Percentiles rank a stretch among this genome's conserved stretches.
phyloP scores from a whole-genome alignment of 1,284 basidiomycete species.

The Kalmanozyma brasiliensis region DNA sequence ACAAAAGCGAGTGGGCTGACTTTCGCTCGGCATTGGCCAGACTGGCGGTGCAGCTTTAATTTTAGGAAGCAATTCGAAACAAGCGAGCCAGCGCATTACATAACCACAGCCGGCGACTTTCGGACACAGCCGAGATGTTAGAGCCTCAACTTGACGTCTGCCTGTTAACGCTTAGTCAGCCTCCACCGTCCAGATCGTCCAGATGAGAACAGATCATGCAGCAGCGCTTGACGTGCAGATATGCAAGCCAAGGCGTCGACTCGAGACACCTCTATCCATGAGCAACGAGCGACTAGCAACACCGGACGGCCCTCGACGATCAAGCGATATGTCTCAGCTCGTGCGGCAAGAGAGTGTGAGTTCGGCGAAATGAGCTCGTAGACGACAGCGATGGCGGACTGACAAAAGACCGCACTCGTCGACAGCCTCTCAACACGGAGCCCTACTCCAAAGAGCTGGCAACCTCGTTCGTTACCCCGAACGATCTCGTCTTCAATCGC shows the following conservation, averaged over 20 bases:
- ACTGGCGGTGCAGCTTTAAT: too few relatives aligned
- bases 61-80: too few relatives aligned
- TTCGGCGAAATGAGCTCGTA: too few relatives aligned
- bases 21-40: too few relatives aligned
- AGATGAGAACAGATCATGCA: background rate
- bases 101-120: too few relatives aligned
- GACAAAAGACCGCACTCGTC: background rate
- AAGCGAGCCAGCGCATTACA: too few relatives aligned
- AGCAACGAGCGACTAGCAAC: too few relatives aligned
- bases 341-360: slow-evolving; percentile 29
- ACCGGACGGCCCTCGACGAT: background rate
- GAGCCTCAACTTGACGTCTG: background rate
- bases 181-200: too few relatives aligned
- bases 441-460: slow-evolving; percentile 19
- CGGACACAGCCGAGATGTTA: too few relatives aligned
- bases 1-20: too few relatives aligned
- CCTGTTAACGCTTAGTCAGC: slow-evolving; percentile 4
- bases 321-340: slow-evolving; percentile 15
- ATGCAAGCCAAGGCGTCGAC: too few relatives aligned
- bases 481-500: slow-evolving; percentile 45
- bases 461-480: slow-evolving; percentile 42
- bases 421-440: slow-evolving; percentile 52
- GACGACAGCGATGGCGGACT: background rate
- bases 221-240: background rate
- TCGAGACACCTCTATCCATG: too few relatives aligned